These are phyloP conservation scores for Protomyces macrosporus DNA, from an alignment of 1,139 yeast genomes.

Conservation along the genomic window DNA sequence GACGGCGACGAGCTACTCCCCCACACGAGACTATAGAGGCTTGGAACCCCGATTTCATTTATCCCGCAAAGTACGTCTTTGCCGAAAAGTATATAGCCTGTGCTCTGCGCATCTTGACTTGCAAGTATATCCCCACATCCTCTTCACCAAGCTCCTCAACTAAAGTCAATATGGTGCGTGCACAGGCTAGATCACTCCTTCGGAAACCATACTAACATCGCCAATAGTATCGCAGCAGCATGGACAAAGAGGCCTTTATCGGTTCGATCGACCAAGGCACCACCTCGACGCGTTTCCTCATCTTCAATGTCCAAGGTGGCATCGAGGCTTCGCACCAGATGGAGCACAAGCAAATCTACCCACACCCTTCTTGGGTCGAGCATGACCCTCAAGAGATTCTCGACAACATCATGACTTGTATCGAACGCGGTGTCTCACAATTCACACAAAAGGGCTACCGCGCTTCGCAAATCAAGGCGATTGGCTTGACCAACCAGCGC, in stretches of 20 bases:
- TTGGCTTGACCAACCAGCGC: constrained; percentile 82
- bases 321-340: constrained; percentile 86
- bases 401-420: constrained; percentile 55
- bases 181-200: not conserved
- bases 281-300: constrained; percentile 85
- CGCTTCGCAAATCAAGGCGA: constrained; percentile 39
- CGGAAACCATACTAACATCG: not conserved
- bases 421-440: constrained; percentile 39
- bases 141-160: not conserved
- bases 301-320: constrained; percentile 65
- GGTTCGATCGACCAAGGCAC: constrained; percentile 51
- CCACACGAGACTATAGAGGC: no score
- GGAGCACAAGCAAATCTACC: constrained; percentile 50
- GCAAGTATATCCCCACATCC: not conserved
- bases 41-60: no score
- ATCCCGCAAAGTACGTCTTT: no score
- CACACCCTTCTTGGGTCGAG: constrained; percentile 55
- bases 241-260: constrained; percentile 25
- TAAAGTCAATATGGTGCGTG: not conserved
- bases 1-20: no score
- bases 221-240: constrained; percentile 11
- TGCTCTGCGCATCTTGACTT: no score
- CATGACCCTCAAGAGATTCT: constrained; percentile 84
- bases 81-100: no score
- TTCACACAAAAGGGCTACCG: constrained; percentile 37